phyloP scores from a whole-genome alignment of 2,329 filamentous ascomycete species.

The Biscogniauxia marginata region DNA sequence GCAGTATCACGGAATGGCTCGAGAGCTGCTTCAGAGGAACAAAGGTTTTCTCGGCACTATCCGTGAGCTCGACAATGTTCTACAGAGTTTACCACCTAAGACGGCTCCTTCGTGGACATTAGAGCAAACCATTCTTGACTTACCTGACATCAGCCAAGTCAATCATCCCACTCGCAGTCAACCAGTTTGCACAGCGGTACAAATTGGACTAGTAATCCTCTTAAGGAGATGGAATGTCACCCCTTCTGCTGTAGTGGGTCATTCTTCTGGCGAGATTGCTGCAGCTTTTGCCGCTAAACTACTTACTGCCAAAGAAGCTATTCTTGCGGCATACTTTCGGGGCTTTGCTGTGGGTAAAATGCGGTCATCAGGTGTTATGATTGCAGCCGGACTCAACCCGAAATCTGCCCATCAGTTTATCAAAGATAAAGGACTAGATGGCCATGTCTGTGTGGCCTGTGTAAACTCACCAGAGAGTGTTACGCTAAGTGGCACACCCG shows the following conservation, averaged over 20 bases:
- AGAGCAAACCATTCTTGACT: constrained; percentile 5
- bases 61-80: constrained; percentile 7
- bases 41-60: constrained; percentile 23
- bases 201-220: constrained; percentile 20
- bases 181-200: constrained; percentile 24
- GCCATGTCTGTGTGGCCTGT: constrained; percentile 14
- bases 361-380: constrained; percentile 18
- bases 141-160: constrained; percentile 1
- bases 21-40: no score
- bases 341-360: constrained; percentile 9
- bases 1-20: no score
- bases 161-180: constrained; percentile 12
- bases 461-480: constrained; percentile 20
- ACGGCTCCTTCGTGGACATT: constrained; percentile 15
- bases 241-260: constrained; percentile 16
- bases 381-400: constrained; percentile 12
- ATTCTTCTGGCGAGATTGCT: constrained; percentile 39
- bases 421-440: not conserved
- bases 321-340: constrained; percentile 20
- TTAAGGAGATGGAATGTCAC: constrained; percentile 12
- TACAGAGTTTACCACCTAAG: constrained; percentile 1
- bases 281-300: constrained; percentile 40
- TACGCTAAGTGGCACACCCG: constrained; percentile 8
- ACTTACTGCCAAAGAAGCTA: constrained; percentile 14
- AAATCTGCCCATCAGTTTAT: constrained; percentile 1